Conservation (phyloP, 352 stramenopile genomes). For the Globisporangium heterothallicum region DNA sequence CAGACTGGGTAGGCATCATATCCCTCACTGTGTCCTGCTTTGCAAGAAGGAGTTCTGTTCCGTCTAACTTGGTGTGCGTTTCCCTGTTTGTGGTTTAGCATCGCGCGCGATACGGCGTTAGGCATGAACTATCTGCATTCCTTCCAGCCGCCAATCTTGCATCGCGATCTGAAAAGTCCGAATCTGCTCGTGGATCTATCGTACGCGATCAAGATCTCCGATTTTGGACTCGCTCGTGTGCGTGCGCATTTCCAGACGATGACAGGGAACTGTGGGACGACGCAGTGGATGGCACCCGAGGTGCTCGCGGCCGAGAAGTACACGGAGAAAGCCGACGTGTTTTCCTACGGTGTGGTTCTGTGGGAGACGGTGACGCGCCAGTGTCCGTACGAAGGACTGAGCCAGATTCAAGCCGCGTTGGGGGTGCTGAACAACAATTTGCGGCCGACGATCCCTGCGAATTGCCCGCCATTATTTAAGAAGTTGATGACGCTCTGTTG, state of each 20-base stretch:
- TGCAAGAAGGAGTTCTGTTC: too few species aligned
- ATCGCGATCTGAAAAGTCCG: constrained; percentile 84
- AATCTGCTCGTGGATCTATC: constrained; percentile 77
- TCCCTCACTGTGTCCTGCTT: too few species aligned
- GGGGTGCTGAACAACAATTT: constrained; percentile 86
- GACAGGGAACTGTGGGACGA: constrained; percentile 83
- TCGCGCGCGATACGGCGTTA: constrained; percentile 71
- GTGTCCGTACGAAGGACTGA: constrained; percentile 89
- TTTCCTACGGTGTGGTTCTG: constrained; percentile 82
- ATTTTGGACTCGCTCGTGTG: constrained; percentile 81
- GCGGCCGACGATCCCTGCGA: constrained; percentile 70
- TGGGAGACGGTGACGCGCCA: constrained; percentile 87
- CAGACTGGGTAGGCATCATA: constrained; percentile 48
- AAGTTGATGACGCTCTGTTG: constrained; percentile 84
- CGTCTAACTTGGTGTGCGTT: background rate
- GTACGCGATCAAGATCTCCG: constrained; percentile 86
- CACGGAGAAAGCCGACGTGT: constrained; percentile 86
- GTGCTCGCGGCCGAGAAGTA: constrained; percentile 81
- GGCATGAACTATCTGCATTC: constrained; percentile 88
- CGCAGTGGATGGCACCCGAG: constrained; percentile 85
- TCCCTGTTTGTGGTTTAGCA: constrained; percentile 24
- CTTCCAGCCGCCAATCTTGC: constrained; percentile 81
- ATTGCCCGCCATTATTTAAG: constrained; percentile 74
- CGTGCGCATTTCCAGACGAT: constrained; percentile 85
- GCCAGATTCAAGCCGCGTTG: constrained; percentile 85